Evolutionary conservation across 1,139 yeast genomes (phyloP).

Genomic region (Candida smagusa): DNA sequence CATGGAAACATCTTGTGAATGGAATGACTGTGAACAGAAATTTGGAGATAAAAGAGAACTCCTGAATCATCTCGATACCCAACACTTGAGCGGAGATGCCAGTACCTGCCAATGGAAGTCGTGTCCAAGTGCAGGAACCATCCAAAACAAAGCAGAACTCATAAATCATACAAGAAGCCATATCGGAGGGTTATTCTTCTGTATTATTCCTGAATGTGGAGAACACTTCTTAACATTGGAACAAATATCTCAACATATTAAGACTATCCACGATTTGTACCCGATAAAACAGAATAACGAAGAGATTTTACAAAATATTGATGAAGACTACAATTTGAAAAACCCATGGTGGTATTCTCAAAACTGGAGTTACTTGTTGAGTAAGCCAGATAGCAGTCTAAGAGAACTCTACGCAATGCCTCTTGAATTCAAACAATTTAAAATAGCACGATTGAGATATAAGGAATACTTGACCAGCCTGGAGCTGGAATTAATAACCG

Average conservation of each 20-base stretch:
- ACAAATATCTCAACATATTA: slow-evolving; percentile 62
- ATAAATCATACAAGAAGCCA: slow-evolving; percentile 1
- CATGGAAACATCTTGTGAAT: neutral
- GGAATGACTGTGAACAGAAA: slow-evolving; percentile 1
- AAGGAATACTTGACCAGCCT: slow-evolving; percentile 19
- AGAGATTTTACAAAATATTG: slow-evolving; percentile 27
- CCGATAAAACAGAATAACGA: slow-evolving; percentile 25
- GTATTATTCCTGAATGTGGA: slow-evolving; percentile 69
- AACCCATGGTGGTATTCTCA: slow-evolving; percentile 46
- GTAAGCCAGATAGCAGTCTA: slow-evolving; percentile 3
- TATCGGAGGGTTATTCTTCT: slow-evolving; percentile 47
- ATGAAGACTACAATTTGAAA: slow-evolving; percentile 32
- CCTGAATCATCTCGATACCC: slow-evolving; percentile 1
- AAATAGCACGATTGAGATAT: slow-evolving; percentile 32
- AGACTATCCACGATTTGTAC: slow-evolving; percentile 57
- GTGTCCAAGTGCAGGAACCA: slow-evolving; percentile 15
- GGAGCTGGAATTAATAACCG: slow-evolving; percentile 5
- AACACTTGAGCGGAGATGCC: neutral
- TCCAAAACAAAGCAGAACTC: slow-evolving; percentile 1
- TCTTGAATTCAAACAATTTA: slow-evolving; percentile 32
- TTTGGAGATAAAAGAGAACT: neutral
- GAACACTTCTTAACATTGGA: slow-evolving; percentile 58
- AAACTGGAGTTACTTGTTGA: slow-evolving; percentile 25
- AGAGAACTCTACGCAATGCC: slow-evolving; percentile 25
- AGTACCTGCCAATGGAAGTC: slow-evolving; percentile 33